A percentile compares a stretch with the other conserved stretches of the same genome.
Evolutionary conservation across 1,139 yeast genomes (phyloP).

Genomic region (Yamadazyma blattariae): DNA sequence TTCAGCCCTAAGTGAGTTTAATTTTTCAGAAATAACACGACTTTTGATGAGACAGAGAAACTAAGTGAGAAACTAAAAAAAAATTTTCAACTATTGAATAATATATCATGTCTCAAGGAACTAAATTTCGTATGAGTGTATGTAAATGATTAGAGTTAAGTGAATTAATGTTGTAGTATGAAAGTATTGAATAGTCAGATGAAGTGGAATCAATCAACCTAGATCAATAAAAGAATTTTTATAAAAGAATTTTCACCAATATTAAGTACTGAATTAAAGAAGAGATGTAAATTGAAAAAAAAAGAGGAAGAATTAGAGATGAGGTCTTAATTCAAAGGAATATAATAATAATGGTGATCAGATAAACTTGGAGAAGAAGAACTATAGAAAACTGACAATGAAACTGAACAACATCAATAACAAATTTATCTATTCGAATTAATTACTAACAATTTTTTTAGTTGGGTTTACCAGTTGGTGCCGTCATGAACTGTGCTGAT

Average conservation of each 20-base stretch:
- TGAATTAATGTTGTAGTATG: background rate
- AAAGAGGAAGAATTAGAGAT: no score
- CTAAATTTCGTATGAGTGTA: constrained; percentile 99
- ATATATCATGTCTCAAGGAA: constrained; percentile 71
- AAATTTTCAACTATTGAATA: constrained; percentile 2
- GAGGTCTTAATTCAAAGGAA: no score
- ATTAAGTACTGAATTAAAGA: no score
- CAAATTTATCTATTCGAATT: no score
- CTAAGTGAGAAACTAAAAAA: constrained; percentile 1
- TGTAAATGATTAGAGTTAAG: constrained; percentile 43
- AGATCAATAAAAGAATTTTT: no score
- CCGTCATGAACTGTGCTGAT: constrained; percentile 99
- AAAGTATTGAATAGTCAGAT: background rate
- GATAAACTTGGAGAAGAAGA: no score
- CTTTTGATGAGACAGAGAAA: constrained; percentile 3
- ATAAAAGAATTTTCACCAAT: no score
- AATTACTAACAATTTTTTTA: constrained; percentile 21
- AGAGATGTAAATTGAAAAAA: no score
- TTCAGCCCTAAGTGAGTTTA: background rate
- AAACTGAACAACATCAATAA: no score
- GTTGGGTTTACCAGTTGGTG: constrained; percentile 99
- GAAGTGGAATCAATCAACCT: no score
- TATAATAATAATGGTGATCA: no score
- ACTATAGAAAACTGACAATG: no score
- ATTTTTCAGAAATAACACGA: background rate